phyloP scores from a whole-genome alignment of 768 basidiomycete species.

The Suillus subalutaceus region DNA sequence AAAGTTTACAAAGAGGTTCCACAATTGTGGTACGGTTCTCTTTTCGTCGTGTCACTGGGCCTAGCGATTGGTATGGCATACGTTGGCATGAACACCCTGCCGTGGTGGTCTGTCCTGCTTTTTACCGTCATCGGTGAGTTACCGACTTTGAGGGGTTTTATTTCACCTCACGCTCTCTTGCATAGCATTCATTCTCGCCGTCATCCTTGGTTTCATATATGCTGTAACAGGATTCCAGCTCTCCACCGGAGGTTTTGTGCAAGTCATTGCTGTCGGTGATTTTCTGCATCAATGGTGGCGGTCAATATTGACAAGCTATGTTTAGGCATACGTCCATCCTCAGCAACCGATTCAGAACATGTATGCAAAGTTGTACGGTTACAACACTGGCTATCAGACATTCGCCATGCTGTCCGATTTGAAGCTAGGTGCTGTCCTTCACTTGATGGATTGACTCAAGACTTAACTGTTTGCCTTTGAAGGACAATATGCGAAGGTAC shows the following conservation, averaged over 20 bases:
- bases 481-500: slow-evolving; percentile 58
- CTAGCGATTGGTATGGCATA: slow-evolving; percentile 53
- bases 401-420: slow-evolving; percentile 52
- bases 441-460: slow-evolving; percentile 13
- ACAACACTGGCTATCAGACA: slow-evolving; percentile 55
- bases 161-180: slow-evolving; percentile 18
- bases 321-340: slow-evolving; percentile 31
- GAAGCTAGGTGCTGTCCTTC: slow-evolving; percentile 6
- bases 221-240: slow-evolving; percentile 19
- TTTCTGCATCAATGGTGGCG: slow-evolving; percentile 4
- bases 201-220: slow-evolving; percentile 43
- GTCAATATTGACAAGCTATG: slow-evolving; percentile 14
- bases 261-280: slow-evolving; percentile 17
- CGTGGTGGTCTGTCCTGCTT: slow-evolving; percentile 55
- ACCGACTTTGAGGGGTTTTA: slow-evolving; percentile 16
- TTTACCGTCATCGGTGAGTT: slow-evolving; percentile 43
- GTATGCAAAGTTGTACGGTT: slow-evolving; percentile 59
- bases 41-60: slow-evolving; percentile 49
- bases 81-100: slow-evolving; percentile 45
- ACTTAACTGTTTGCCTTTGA: slow-evolving; percentile 40
- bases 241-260: slow-evolving; percentile 17
- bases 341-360: slow-evolving; percentile 34
- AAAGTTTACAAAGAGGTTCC: slow-evolving; percentile 56
- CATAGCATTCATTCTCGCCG: slow-evolving; percentile 34
- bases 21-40: slow-evolving; percentile 50